Base-by-base conservation (phyloP, 345 rosid genomes). In the Brassica carinata region DNA sequence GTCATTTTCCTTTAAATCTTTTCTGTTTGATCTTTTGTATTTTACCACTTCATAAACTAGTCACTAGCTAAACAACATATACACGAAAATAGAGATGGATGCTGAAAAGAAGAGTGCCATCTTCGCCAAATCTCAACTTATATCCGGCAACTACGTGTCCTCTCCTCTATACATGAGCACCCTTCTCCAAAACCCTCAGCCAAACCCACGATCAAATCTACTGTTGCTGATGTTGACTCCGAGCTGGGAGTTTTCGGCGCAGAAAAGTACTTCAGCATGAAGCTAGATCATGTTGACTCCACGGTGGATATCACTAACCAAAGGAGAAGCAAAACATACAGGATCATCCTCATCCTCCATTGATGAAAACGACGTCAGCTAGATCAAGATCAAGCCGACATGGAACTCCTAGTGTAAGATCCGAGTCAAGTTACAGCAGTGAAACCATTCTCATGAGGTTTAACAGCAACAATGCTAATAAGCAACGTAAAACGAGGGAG, bases 161-260 rank as follows among this genome's bases (percentile, higher is more conserved):
- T 75, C 68, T 63, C 83, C 69, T 80, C 83, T 1, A 75, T 80
- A 18, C 75, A 75, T 75, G 83, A 80, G 34, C 30, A 80, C 4
- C 38, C 83, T 51, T 75, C 72, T 80, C 27, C 83, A 18, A 75
- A 63, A 80, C 13, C 15, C 71, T 69, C 59, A 2, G 79, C 63
- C 7, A 80, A 80, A 31, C 11, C 59, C 67, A 81, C 55, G 9
- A 30, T 57, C 30, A 67, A 79, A 79, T 8, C 43, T 27, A 26
- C 72, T 17, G 38, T 40, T 64, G 55, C 74, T 62, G 82, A 71
- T 58, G 89, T 79, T 18, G 89, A 91, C 65, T 69, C 91, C 0
- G 98, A 90, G 80, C 87, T 94, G 14, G 97, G 94, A 59, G 90
- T 94, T 27, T 94, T 94, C 13, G 81, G 89, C 4, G 98, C 98